Evolutionary conservation across 768 basidiomycete species (phyloP).

Genomic region (Mycena haematopus): DNA sequence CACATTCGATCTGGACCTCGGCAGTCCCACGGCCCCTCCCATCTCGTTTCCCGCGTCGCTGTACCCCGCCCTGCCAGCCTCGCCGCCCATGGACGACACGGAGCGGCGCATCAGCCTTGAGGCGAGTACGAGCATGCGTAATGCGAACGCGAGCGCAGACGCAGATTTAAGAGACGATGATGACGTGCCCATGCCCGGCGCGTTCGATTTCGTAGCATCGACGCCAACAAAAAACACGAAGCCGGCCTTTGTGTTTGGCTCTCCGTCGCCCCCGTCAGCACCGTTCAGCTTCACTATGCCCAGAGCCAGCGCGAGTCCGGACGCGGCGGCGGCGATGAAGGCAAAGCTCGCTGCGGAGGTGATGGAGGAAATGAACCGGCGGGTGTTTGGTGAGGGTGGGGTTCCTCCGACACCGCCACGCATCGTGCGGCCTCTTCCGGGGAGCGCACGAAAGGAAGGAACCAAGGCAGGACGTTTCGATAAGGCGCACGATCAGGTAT

Average conservation of each 20-base stretch:
- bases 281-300: conserved; percentile 54
- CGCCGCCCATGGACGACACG: conserved; percentile 24
- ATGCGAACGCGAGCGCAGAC: conserved; percentile 19
- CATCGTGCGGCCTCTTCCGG: conserved; percentile 34
- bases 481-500: conserved; percentile 66
- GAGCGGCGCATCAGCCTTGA: conserved; percentile 29
- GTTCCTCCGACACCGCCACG: conserved; percentile 35
- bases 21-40: conserved; percentile 49
- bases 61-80: conserved; percentile 23
- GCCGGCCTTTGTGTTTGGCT: conserved; percentile 79
- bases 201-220: conserved; percentile 26
- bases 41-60: conserved; percentile 14
- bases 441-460: conserved; percentile 37
- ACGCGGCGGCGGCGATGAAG: conserved; percentile 5
- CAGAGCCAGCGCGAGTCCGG: conserved; percentile 15
- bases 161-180: conserved; percentile 27
- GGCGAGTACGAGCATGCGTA: conserved; percentile 17
- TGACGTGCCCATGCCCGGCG: conserved; percentile 43
- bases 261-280: conserved; percentile 68
- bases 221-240: conserved; percentile 29
- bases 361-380: conserved; percentile 82
- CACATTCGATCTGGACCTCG: conserved; percentile 69
- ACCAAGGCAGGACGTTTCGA: conserved; percentile 47
- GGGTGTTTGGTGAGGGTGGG: conserved; percentile 64
- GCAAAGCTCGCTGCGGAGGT: conserved; percentile 66